A percentile compares a stretch with the other conserved stretches of the same genome.
Evolutionary conservation across 345 rosid genomes (phyloP).

Genomic region (Syzygium aromaticum): DNA sequence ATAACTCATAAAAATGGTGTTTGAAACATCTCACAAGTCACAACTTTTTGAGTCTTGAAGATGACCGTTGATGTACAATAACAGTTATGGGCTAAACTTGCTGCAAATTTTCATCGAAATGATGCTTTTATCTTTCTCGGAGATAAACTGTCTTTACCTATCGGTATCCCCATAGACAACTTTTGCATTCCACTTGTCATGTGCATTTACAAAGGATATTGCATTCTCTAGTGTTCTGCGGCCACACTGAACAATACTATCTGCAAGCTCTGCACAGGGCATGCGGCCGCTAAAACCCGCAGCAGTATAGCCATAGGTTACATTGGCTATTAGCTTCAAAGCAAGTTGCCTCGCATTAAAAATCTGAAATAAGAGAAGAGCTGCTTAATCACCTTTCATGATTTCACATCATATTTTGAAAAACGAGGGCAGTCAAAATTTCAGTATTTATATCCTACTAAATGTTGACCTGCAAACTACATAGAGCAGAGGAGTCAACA

Average conservation of each 20-base stretch:
- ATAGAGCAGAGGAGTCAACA: neutral
- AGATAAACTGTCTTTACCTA: slow-evolving; percentile 40
- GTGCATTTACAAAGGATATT: slow-evolving; percentile 64
- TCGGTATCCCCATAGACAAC: slow-evolving; percentile 97
- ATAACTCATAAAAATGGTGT: neutral
- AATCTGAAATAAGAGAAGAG: slow-evolving; percentile 51
- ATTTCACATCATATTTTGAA: neutral
- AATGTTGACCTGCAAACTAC: neutral
- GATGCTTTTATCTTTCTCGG: neutral
- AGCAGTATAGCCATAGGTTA: slow-evolving; percentile 96
- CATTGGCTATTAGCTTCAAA: slow-evolving; percentile 93
- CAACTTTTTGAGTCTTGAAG: neutral
- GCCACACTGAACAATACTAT: slow-evolving; percentile 97
- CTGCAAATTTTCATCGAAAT: neutral
- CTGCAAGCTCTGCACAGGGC: slow-evolving; percentile 99
- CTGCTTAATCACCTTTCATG: neutral
- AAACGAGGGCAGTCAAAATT: neutral
- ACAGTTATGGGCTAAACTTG: neutral
- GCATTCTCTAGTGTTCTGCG: slow-evolving; percentile 92
- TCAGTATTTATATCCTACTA: neutral
- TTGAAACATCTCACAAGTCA: neutral
- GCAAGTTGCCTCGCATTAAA: slow-evolving; percentile 97
- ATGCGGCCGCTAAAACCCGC: slow-evolving; percentile 99
- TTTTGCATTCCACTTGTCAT: slow-evolving; percentile 73
- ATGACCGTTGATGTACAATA: neutral